Evolutionary conservation across 1,284 basidiomycete species (phyloP).

Genomic region (Vanrija pseudolonga): DNA sequence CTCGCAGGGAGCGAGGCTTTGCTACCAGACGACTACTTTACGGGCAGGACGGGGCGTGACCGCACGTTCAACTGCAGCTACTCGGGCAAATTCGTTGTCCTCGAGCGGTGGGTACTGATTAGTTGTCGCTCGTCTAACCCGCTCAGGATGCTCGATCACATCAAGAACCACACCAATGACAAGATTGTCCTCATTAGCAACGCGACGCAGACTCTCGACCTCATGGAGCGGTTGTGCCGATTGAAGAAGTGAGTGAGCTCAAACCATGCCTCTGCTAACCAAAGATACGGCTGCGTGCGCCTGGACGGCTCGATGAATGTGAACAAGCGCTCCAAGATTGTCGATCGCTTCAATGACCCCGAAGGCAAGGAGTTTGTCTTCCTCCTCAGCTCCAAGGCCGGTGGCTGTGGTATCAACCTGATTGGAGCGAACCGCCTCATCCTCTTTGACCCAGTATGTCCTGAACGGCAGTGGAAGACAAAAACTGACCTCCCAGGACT

Average conservation of each 20-base stretch:
- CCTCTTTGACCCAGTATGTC: constrained; percentile 86
- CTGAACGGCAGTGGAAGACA: neutral
- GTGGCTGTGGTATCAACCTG: constrained; percentile 96
- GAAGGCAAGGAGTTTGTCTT: constrained; percentile 93
- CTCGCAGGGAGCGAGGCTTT: constrained; percentile 77
- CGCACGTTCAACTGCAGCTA: constrained; percentile 66
- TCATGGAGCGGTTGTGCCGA: constrained; percentile 83
- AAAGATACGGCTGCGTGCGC: constrained; percentile 85
- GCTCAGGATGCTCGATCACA: constrained; percentile 75
- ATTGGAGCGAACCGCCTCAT: constrained; percentile 96
- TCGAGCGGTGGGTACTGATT: constrained; percentile 66
- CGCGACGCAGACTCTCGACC: constrained; percentile 93
- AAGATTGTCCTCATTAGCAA: constrained; percentile 99
- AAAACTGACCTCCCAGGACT: constrained; percentile 58
- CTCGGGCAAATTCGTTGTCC: constrained; percentile 89
- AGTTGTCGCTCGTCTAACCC: too few relatives aligned
- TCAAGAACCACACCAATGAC: constrained; percentile 75
- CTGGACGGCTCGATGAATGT: constrained; percentile 93
- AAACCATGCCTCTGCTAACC: neutral
- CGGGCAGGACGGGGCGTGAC: constrained; percentile 50
- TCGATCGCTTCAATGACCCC: constrained; percentile 96
- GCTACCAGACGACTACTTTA: constrained; percentile 71
- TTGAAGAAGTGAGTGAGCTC: constrained; percentile 66
- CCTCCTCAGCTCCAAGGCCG: constrained; percentile 91
- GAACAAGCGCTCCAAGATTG: constrained; percentile 92